These are phyloP conservation scores for Paecilomyces sp. DNA, from an alignment of 2,329 filamentous ascomycete genomes.

Conservation along the genomic window DNA sequence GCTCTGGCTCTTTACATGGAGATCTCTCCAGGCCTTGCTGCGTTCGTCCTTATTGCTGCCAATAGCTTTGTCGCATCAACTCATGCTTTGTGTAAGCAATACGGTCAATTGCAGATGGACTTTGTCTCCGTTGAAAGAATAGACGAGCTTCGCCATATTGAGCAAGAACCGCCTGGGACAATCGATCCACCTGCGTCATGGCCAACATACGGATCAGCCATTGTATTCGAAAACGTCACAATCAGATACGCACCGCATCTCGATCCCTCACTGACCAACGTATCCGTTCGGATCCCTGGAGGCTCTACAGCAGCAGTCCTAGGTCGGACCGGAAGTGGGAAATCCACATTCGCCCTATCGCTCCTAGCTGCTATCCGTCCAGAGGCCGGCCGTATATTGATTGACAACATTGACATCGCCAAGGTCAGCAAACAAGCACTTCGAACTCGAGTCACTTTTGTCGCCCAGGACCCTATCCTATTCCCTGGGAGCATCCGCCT, in stretches of 20 bases:
- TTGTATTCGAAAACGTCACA: constrained; percentile 69
- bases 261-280: constrained; percentile 61
- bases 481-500: constrained; percentile 56
- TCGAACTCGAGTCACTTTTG: constrained; percentile 57
- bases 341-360: constrained; percentile 65
- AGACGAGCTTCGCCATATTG: constrained; percentile 70
- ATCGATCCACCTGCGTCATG: constrained; percentile 66
- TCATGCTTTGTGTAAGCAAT: constrained; percentile 67
- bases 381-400: constrained; percentile 48
- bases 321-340: constrained; percentile 72
- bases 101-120: constrained; percentile 82
- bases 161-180: constrained; percentile 63
- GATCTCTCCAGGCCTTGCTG: constrained; percentile 71
- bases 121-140: constrained; percentile 87
- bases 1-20: constrained; percentile 65
- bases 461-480: constrained; percentile 60
- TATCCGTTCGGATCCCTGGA: constrained; percentile 68
- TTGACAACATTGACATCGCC: constrained; percentile 56
- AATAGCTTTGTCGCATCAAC: constrained; percentile 59
- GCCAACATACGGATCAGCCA: constrained; percentile 65
- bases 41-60: constrained; percentile 72
- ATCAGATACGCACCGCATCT: constrained; percentile 73
- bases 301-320: constrained; percentile 74
- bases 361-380: constrained; percentile 52
- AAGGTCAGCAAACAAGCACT: constrained; percentile 53